phyloP scores from a whole-genome alignment of 2,329 filamentous ascomycete genomes.

The Microdochium trichocladiopsis region DNA sequence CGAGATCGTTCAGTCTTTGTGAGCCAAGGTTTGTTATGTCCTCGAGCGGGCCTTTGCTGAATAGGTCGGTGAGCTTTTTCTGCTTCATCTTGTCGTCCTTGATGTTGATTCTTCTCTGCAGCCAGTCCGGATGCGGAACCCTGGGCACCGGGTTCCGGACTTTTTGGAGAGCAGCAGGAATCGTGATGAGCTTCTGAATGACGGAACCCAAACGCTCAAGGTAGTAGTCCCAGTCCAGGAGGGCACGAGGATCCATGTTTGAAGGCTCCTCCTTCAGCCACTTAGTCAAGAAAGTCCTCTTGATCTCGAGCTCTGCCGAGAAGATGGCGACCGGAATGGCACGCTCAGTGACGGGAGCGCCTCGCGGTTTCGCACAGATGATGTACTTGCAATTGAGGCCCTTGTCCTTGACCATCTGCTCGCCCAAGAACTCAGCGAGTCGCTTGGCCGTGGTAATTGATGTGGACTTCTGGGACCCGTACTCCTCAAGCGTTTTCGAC shows the following conservation, averaged over 20 bases:
- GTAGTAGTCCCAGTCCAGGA: conserved; percentile 98
- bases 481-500: conserved; percentile 94
- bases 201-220: conserved; percentile 91
- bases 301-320: conserved; percentile 82
- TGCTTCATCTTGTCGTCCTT: conserved; percentile 98
- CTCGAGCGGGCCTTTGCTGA: conserved; percentile 64
- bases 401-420: conserved; percentile 99
- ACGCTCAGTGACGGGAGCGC: conserved; percentile 88
- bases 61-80: conserved; percentile 95
- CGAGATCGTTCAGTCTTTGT: conserved; percentile 58
- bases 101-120: conserved; percentile 84
- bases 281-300: conserved; percentile 83
- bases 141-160: conserved; percentile 89
- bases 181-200: conserved; percentile 98
- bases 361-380: conserved; percentile 80
- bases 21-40: conserved; percentile 63
- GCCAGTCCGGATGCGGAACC: conserved; percentile 92
- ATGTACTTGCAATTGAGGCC: conserved; percentile 99
- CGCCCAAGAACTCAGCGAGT: conserved; percentile 89
- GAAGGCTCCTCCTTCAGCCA: conserved; percentile 92
- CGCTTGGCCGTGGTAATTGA: conserved; percentile 98
- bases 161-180: conserved; percentile 93
- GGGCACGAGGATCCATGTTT: conserved; percentile 80
- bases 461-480: conserved; percentile 90
- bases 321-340: conserved; percentile 96